Evolutionary conservation across 352 stramenopile species (phyloP).

Genomic region (Achlya hypogyna): DNA sequence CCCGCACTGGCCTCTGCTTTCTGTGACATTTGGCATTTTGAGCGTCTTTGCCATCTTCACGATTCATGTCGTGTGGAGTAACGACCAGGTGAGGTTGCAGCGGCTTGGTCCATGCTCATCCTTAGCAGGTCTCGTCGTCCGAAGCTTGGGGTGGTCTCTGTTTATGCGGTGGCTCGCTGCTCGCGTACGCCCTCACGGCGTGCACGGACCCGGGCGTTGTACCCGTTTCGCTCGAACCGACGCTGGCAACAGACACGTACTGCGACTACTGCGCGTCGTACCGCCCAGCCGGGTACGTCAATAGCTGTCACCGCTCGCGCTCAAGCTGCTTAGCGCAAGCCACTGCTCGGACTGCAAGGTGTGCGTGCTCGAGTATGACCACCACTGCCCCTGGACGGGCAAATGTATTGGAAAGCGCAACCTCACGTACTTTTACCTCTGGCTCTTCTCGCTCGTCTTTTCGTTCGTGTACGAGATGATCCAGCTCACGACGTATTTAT

Average conservation of each 20-base stretch:
- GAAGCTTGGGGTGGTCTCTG: slow-evolving; percentile 45
- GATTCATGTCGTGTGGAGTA: slow-evolving; percentile 37
- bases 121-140: slow-evolving; percentile 15
- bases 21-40: slow-evolving; percentile 50
- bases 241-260: slow-evolving; percentile 54
- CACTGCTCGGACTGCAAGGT: slow-evolving; percentile 84
- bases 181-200: slow-evolving; percentile 61
- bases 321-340: slow-evolving; percentile 33
- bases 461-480: slow-evolving; percentile 85
- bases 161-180: slow-evolving; percentile 43
- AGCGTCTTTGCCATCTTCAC: slow-evolving; percentile 38
- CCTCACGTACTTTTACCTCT: slow-evolving; percentile 29
- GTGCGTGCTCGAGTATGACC: slow-evolving; percentile 74
- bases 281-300: slow-evolving; percentile 47
- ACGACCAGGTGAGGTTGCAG: slow-evolving; percentile 27
- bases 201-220: slow-evolving; percentile 70
- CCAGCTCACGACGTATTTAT: slow-evolving; percentile 77
- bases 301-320: not conserved
- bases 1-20: slow-evolving; percentile 72
- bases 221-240: not conserved
- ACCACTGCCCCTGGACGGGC: slow-evolving; percentile 37
- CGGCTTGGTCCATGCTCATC: not conserved
- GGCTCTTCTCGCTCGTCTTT: slow-evolving; percentile 76
- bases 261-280: slow-evolving; percentile 75
- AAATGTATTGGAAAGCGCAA: slow-evolving; percentile 37